Conservation (phyloP, 495 filamentous ascomycete genomes). For the Podospora pseudocomata region DNA sequence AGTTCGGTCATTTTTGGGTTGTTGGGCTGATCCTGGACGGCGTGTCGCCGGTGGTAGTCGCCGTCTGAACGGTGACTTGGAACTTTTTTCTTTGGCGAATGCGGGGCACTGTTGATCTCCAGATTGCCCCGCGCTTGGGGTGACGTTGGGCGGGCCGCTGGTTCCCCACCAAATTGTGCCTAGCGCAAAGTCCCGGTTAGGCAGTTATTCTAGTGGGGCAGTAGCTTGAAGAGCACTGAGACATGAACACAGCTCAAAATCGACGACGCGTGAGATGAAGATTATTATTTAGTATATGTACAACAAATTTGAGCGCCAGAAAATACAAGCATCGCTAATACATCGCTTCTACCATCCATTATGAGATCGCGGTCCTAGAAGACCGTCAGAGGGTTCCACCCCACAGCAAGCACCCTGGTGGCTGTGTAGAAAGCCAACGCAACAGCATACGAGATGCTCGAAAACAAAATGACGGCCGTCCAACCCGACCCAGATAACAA, state of each 20-base stretch:
- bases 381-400: conserved; percentile 55
- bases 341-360: neutral
- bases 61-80: neutral
- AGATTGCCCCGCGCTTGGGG: conserved; percentile 23
- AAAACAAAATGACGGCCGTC: conserved; percentile 66
- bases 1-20: conserved; percentile 35
- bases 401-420: conserved; percentile 63
- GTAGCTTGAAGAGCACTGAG: neutral
- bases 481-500: conserved; percentile 53
- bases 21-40: neutral
- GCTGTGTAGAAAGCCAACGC: conserved; percentile 58
- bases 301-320: neutral
- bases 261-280: neutral
- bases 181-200: neutral
- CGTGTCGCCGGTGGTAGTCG: neutral
- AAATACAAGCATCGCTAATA: neutral
- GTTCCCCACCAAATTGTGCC: neutral
- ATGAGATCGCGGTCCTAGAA: conserved; percentile 33
- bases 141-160: conserved; percentile 19
- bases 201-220: neutral
- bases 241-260: neutral
- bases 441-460: conserved; percentile 58
- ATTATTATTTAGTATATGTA: neutral
- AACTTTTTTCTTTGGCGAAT: conserved; percentile 6
- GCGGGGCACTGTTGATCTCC: conserved; percentile 19